Evolutionary conservation across 306 rosid genomes (phyloP), one percentile per base, ranked within the genome.

Genomic region (Cucurbita moschata): DNA sequence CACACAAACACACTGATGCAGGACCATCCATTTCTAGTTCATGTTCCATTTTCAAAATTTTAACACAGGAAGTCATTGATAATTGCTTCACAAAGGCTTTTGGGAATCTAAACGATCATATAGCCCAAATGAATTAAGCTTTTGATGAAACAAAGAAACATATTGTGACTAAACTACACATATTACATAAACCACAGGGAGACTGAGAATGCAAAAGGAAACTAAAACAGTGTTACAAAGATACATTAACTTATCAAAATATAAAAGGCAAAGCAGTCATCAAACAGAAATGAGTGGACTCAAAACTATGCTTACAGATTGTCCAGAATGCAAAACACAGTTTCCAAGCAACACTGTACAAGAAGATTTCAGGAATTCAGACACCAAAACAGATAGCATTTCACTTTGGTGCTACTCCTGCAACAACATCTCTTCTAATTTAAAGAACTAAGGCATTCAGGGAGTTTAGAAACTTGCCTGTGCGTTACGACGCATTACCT

Each of bases 381-480:
- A 4, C 9, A 11, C 42, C 40, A 5, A 11, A 26, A 55, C 6
- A 35, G 54, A 51, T 21, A 46, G 18, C 40, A 12, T 89, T 82
- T 84, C 50, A 64, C 71, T 5, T 64, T 18, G 50, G 9, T 43
- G 51, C 71, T 64, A n/a, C 37, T n/a, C 35, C 16, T 43, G 53
- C 19, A 47, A 44, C 10, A 66, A 44, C 10, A 66, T 44, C 18
- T 43, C 5, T 44, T 12, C 19, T 46, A 19, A 67, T 67, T 30
- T 44, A 19, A 37, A 14, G 15, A 39, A 73, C 76, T 83, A 64
- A 19, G 88, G 76, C 5, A 65, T 79, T 43, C 78, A 72, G 62
- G 70, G 72, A 88, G 85, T 47, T 65, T 80, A 46, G 87, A 80
- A 70, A 75, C 78, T 54, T 79, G 46, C 39, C 88, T 88, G 66